A percentile compares a stretch with the other conserved stretches of the same genome.
These are phyloP conservation scores for Bruguiera sexangula DNA, from an alignment of 345 rosid genomes.

Conservation along the genomic window DNA sequence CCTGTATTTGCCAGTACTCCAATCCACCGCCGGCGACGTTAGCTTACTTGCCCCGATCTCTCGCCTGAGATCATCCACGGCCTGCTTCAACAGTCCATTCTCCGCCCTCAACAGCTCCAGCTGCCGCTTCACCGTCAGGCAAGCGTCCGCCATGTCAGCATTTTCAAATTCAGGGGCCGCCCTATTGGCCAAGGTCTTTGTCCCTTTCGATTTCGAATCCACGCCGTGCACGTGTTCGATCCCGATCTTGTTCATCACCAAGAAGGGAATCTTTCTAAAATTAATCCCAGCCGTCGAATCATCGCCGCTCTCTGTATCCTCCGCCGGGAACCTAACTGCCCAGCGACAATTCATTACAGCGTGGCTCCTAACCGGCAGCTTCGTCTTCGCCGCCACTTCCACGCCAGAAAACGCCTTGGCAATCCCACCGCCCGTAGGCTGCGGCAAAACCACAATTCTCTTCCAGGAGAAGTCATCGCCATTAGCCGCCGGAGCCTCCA, in stretches of 20 bases:
- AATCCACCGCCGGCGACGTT: conserved; percentile 18
- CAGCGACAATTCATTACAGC: conserved; percentile 74
- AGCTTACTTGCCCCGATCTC: conserved; percentile 35
- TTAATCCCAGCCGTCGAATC: conserved; percentile 48
- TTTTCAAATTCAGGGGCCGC: conserved; percentile 21
- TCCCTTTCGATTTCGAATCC: conserved; percentile 22
- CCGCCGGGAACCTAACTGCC: conserved; percentile 88
- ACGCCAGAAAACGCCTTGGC: conserved; percentile 53
- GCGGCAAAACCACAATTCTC: conserved; percentile 36
- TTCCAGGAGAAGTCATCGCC: conserved; percentile 31
- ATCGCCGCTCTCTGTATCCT: conserved; percentile 27
- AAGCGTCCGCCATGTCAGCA: conserved; percentile 48
- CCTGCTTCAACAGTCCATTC: conserved; percentile 54
- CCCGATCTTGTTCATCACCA: conserved; percentile 86
- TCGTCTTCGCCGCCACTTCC: conserved; percentile 72
- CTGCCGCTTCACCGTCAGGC: conserved; percentile 49
- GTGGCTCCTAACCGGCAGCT: conserved; percentile 58
- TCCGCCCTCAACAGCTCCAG: conserved; percentile 63
- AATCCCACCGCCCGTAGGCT: conserved; percentile 36
- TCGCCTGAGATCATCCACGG: conserved; percentile 68
- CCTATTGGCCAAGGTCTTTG: not conserved
- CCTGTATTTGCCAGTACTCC: conserved; percentile 36
- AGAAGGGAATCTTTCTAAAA: conserved; percentile 57
- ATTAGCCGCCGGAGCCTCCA: conserved; percentile 39
- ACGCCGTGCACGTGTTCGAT: conserved; percentile 64